Base-by-base conservation (phyloP, 75 land plant species). In the Sequoia sempervirens region DNA sequence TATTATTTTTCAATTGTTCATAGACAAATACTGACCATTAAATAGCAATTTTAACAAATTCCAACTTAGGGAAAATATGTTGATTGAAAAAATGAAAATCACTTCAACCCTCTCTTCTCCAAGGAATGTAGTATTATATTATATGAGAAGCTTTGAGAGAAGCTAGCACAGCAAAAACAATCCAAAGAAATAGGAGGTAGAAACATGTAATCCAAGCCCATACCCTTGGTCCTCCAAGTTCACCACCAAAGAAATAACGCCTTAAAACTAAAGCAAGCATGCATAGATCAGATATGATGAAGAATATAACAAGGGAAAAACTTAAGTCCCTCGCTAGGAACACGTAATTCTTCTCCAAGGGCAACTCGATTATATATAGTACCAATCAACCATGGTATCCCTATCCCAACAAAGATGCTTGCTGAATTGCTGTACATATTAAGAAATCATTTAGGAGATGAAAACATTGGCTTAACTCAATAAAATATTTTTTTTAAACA, bases 371-470 rank as follows among this genome's bases (percentile, higher is more conserved):
- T 95, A 90, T 95, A 95, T 46, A 85, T 61, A 3, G 93, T 89
- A 82, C 86, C 82, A 23, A 95, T 90, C 83, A 94, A 92, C 96
- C 96, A 94, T 28, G 96, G 96, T 30, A 94, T 47, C 36, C 96
- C 96, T 86, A 95, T 95, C 53, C 96, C 96, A 28, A 93, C 87
- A 83, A 90, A 93, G 38, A 95, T 91, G 75, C 93, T 93, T 81
- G 93, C 93, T 18, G 95, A 93, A 83, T 95, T 95, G 83, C 96
- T 95, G 89, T 80, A 92, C 75, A 83, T 50, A 4, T 52, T 2
- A 28, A 18, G 12, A 53, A 81, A 30, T 30, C 5, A 81, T 23
- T 81, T 37, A 53, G 4, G 26, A 70, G n/a, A 8, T 70, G 14
- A 70, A 9, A 10, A 69, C 36, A 28, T 9, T 1, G 36, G 36